Base-by-base conservation (phyloP, 225 moss, liverwort and hornwort genomes). In the Lunularia cruciata region DNA sequence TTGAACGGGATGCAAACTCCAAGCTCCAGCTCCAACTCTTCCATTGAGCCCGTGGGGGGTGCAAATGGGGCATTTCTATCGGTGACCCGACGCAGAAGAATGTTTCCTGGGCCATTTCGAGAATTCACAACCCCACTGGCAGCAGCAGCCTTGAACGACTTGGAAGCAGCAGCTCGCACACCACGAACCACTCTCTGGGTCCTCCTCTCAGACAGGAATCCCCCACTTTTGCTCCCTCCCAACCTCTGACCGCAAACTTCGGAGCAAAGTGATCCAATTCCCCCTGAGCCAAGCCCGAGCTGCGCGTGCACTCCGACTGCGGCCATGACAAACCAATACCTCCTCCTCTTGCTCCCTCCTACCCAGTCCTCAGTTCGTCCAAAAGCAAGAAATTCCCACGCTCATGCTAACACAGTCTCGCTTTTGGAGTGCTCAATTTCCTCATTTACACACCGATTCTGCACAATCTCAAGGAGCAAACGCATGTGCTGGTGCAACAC, bases 1-100 rank as follows among this genome's bases (percentile, higher is more conserved):
- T 85, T 85, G 79, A 98, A 98, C 39, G 98, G 98, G 45, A 90
- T 98, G 72, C 98, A 98, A 18, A 98, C 98, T 13, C 98, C 98
- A 32, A 89, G 86, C 78, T 98, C 93, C 0, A 98, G 82, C 70
- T 98, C 98, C 14, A 98, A 74, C 65, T 66, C 86, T 63, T 98
- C 98, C 81, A 98, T 91, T 16, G 98, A 90, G 22, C 78, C 83
- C 2, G 67, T 36, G 12, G 74, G 73, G 6, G 81, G 81, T 18
- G 66, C 13, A 61, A 65, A 73, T 0, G 45, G 38, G 10, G 39
- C 33, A 10, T 47, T 60, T 55, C 7, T 25, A 6, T 65, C 46
- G 3, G 55, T 60, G 20, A 77, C 54, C 30, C 70, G 40, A 26
- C 26, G 68, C 40, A 77, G 18, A 8, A 74, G 11, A 19, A 65